These are phyloP conservation scores for Luffa acutangula DNA, from an alignment of 306 rosid genomes.

Conservation along the genomic window DNA sequence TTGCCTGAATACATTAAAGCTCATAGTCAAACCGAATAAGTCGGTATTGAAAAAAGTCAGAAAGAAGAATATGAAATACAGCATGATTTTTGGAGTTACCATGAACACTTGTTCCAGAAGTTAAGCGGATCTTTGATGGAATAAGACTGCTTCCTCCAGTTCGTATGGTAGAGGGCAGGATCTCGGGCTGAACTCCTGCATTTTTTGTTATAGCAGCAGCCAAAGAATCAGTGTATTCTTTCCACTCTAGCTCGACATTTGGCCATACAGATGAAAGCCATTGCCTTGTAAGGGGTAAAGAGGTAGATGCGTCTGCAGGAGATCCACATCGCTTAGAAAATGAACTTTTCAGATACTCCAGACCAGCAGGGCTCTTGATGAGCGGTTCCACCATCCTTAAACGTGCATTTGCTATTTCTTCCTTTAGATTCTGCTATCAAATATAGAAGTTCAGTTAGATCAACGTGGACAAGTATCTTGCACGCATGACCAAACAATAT, in stretches of 20 bases:
- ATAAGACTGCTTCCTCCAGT: slow-evolving; percentile 18
- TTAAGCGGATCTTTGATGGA: not conserved
- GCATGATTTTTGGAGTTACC: not conserved
- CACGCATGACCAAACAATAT: not conserved
- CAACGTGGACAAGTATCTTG: not conserved
- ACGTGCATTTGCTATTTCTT: slow-evolving; percentile 26
- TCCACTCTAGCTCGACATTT: slow-evolving; percentile 26
- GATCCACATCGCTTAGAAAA: slow-evolving; percentile 22
- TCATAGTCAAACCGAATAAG: not conserved
- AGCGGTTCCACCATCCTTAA: slow-evolving; percentile 25
- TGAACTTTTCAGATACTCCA: slow-evolving; percentile 22
- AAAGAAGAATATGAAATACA: not conserved
- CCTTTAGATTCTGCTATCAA: slow-evolving; percentile 23
- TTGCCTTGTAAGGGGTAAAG: slow-evolving; percentile 21
- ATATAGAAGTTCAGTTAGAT: not conserved
- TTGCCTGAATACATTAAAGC: not conserved
- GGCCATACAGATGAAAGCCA: slow-evolving; percentile 21
- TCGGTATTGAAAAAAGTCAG: not conserved
- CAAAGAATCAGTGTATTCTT: slow-evolving; percentile 15
- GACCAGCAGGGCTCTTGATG: slow-evolving; percentile 25
- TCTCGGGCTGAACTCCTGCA: not conserved
- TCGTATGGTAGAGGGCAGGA: slow-evolving; percentile 16
- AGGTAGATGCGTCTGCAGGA: slow-evolving; percentile 13
- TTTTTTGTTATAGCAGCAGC: slow-evolving; percentile 3
- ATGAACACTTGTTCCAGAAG: not conserved